Percentiles rank a stretch among this genome's conserved stretches.
phyloP scores from a whole-genome alignment of 257 asterid species.

The Salvia rosmarinus region DNA sequence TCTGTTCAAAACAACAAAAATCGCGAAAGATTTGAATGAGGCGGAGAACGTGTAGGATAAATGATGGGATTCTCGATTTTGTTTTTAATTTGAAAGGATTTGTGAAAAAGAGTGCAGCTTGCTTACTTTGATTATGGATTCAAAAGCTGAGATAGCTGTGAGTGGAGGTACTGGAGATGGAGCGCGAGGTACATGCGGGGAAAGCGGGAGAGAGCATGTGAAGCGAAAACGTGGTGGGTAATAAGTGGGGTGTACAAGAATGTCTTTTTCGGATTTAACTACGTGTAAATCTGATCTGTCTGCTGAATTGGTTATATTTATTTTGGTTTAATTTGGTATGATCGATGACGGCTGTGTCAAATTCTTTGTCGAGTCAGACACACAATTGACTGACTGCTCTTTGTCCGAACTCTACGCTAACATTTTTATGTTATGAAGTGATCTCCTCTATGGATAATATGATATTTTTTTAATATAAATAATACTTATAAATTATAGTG shows the following conservation, averaged over 20 bases:
- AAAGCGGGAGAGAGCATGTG: slow-evolving; percentile 38
- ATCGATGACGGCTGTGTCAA: slow-evolving; percentile 30
- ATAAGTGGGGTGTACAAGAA: slow-evolving; percentile 38
- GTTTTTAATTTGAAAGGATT: slow-evolving; percentile 45
- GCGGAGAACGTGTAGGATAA: slow-evolving; percentile 27
- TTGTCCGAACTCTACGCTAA: neutral
- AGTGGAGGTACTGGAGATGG: slow-evolving; percentile 32
- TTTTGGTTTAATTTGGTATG: neutral
- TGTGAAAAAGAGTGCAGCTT: slow-evolving; percentile 34
- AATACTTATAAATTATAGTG: too few relatives aligned
- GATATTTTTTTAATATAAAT: too few relatives aligned
- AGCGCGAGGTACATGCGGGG: slow-evolving; percentile 39
- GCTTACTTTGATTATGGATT: slow-evolving; percentile 39
- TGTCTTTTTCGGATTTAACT: slow-evolving; percentile 38
- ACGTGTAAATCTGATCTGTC: slow-evolving; percentile 42
- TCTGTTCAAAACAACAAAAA: slow-evolving; percentile 20
- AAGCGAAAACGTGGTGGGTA: slow-evolving; percentile 41
- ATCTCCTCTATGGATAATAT: too few relatives aligned
- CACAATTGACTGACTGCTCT: neutral
- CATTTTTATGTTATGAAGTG: too few relatives aligned
- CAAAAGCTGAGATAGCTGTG: slow-evolving; percentile 10
- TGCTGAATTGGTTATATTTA: slow-evolving; percentile 5
- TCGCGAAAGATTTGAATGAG: slow-evolving; percentile 28
- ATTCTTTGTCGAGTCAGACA: slow-evolving; percentile 23
- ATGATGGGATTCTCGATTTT: slow-evolving; percentile 41